These are phyloP conservation scores for Didymella pomorum DNA, from an alignment of 2,329 filamentous ascomycete species.

Conservation along the genomic window DNA sequence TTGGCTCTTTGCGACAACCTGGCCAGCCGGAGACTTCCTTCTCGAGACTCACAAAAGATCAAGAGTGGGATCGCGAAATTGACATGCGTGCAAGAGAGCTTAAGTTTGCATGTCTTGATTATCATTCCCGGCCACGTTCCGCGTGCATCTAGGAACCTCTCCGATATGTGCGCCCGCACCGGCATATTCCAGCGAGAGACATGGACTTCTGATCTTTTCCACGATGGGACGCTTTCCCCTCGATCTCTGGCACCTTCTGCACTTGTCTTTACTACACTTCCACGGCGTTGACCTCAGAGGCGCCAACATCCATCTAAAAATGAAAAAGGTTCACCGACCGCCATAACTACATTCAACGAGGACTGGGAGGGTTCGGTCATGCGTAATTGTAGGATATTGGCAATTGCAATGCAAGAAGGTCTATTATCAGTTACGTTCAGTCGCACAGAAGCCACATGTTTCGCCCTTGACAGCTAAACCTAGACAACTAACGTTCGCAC, in stretches of 20 bases:
- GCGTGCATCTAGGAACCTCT: neutral
- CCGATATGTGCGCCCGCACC: neutral
- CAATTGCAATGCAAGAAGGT: slow-evolving; percentile 8
- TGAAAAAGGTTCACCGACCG: slow-evolving; percentile 9
- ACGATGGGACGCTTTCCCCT: neutral
- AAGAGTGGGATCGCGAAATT: neutral
- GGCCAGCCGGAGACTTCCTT: neutral
- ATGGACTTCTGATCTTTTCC: neutral
- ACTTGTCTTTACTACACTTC: slow-evolving; percentile 9
- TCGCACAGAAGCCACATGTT: neutral
- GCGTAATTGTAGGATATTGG: slow-evolving; percentile 16
- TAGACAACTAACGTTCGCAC: neutral
- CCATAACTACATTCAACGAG: neutral
- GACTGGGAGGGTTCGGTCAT: neutral
- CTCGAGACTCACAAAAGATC: neutral
- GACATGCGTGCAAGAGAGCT: neutral
- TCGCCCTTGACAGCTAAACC: neutral
- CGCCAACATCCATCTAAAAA: slow-evolving; percentile 6
- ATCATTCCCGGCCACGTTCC: neutral
- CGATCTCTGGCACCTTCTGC: slow-evolving; percentile 2
- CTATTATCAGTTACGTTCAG: neutral
- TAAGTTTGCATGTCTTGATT: neutral
- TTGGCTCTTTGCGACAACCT: neutral
- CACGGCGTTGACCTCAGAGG: neutral
- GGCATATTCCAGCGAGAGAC: neutral